Evolutionary conservation across 2,329 filamentous ascomycete genomes (phyloP).

Genomic region (Stachybotrys elegans): DNA sequence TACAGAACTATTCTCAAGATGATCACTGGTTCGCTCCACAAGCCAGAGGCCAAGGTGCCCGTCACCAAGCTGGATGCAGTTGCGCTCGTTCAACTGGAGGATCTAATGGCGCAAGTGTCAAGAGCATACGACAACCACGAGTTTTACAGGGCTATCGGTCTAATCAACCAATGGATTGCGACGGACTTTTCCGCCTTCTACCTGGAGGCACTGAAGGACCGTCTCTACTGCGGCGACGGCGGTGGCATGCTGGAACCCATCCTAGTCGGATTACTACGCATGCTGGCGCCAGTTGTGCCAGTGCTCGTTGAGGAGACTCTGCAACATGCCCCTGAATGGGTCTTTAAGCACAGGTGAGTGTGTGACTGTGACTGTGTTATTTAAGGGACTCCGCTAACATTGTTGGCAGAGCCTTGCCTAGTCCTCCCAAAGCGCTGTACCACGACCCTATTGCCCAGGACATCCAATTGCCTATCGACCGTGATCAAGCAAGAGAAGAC

Average conservation of each 20-base stretch:
- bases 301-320: conserved; percentile 84
- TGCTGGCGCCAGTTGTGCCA: conserved; percentile 78
- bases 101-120: conserved; percentile 60
- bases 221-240: conserved; percentile 77
- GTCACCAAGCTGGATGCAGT: conserved; percentile 65
- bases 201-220: conserved; percentile 86
- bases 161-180: conserved; percentile 76
- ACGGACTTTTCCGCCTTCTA: conserved; percentile 89
- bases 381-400: conserved; percentile 9
- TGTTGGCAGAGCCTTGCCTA: conserved; percentile 18
- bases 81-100: conserved; percentile 67
- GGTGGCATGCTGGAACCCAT: conserved; percentile 61
- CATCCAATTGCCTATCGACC: conserved; percentile 31
- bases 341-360: conserved; percentile 46
- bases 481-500: conserved; percentile 33
- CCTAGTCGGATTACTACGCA: conserved; percentile 66
- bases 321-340: conserved; percentile 65
- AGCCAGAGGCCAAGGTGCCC: conserved; percentile 43
- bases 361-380: not conserved
- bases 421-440: conserved; percentile 45
- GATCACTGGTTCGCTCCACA: conserved; percentile 70
- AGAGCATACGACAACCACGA: conserved; percentile 66
- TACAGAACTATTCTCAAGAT: conserved; percentile 89
- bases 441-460: conserved; percentile 35
- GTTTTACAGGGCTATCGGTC: conserved; percentile 71